Percentiles rank a stretch among this genome's conserved stretches.
These are phyloP conservation scores for Erodium trifolium DNA, from an alignment of 441 rosid species.

Conservation along the genomic window DNA sequence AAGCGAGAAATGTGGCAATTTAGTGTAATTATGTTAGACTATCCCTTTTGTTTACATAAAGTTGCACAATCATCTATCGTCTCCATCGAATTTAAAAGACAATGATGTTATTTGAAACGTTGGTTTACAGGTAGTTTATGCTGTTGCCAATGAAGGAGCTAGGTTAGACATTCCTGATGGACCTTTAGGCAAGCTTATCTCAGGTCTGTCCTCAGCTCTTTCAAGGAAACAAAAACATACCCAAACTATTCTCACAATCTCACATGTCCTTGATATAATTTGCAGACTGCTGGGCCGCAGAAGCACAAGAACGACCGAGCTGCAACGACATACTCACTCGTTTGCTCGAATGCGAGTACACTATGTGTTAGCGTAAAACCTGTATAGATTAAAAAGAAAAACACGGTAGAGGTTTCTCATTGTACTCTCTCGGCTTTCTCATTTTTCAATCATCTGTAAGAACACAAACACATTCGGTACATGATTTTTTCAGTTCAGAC, in stretches of 20 bases:
- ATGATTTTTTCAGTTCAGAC: slow-evolving; percentile 12
- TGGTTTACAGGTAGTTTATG: slow-evolving; percentile 60
- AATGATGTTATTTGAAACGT: background rate
- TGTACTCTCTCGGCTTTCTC: slow-evolving; percentile 34
- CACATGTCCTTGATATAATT: background rate
- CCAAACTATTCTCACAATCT: background rate
- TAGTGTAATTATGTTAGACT: too few relatives aligned
- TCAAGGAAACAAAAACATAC: background rate
- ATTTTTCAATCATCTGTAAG: slow-evolving; percentile 34
- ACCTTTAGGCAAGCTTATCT: slow-evolving; percentile 73
- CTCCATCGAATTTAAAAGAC: too few relatives aligned
- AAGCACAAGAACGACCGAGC: slow-evolving; percentile 71
- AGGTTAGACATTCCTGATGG: slow-evolving; percentile 84
- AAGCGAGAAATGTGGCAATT: too few relatives aligned
- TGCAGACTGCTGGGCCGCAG: slow-evolving; percentile 84
- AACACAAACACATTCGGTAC: slow-evolving; percentile 21
- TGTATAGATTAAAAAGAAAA: slow-evolving; percentile 29
- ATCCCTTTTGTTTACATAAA: too few relatives aligned
- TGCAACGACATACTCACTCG: slow-evolving; percentile 77
- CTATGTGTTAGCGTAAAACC: slow-evolving; percentile 39
- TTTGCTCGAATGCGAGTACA: slow-evolving; percentile 75
- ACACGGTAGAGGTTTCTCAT: slow-evolving; percentile 41
- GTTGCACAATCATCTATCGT: background rate
- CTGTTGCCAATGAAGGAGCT: slow-evolving; percentile 88
- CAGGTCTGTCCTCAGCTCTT: slow-evolving; percentile 39